Percentiles rank a stretch among this genome's conserved stretches.
Evolutionary conservation across 1,284 basidiomycete species (phyloP).

Genomic region (Inonotus hispidus): DNA sequence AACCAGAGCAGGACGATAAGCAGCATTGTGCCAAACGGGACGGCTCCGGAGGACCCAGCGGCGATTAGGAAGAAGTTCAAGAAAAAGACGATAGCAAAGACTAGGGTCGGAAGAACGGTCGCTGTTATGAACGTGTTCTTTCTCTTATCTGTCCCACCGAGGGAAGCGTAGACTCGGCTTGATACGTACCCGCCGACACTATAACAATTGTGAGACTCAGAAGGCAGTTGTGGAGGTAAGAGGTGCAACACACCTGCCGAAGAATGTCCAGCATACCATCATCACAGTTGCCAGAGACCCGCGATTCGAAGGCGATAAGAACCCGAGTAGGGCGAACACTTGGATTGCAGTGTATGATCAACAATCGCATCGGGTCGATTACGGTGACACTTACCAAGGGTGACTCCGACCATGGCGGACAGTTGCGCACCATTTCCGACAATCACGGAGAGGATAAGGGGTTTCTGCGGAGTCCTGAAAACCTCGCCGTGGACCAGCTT

Average conservation of each 20-base stretch:
- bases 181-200: slow-evolving; percentile 87
- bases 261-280: slow-evolving; percentile 94
- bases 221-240: not conserved
- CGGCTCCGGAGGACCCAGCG: slow-evolving; percentile 88
- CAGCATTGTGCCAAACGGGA: slow-evolving; percentile 94
- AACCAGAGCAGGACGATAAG: slow-evolving; percentile 96
- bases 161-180: slow-evolving; percentile 75
- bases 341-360: not conserved
- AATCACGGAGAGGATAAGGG: slow-evolving; percentile 79
- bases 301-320: slow-evolving; percentile 93
- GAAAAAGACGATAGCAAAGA: slow-evolving; percentile 80
- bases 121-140: slow-evolving; percentile 88
- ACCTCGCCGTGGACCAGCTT: slow-evolving; percentile 96
- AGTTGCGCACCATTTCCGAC: slow-evolving; percentile 91
- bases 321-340: slow-evolving; percentile 95
- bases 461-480: slow-evolving; percentile 78
- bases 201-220: slow-evolving; percentile 26
- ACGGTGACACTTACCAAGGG: slow-evolving; percentile 54
- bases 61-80: slow-evolving; percentile 84
- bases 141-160: slow-evolving; percentile 78
- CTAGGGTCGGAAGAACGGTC: slow-evolving; percentile 80
- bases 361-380: not conserved
- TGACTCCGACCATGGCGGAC: slow-evolving; percentile 84
- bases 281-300: slow-evolving; percentile 94
- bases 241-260: slow-evolving; percentile 58